phyloP scores from a whole-genome alignment of 495 filamentous ascomycete genomes.

The Aspergillus steynii region DNA sequence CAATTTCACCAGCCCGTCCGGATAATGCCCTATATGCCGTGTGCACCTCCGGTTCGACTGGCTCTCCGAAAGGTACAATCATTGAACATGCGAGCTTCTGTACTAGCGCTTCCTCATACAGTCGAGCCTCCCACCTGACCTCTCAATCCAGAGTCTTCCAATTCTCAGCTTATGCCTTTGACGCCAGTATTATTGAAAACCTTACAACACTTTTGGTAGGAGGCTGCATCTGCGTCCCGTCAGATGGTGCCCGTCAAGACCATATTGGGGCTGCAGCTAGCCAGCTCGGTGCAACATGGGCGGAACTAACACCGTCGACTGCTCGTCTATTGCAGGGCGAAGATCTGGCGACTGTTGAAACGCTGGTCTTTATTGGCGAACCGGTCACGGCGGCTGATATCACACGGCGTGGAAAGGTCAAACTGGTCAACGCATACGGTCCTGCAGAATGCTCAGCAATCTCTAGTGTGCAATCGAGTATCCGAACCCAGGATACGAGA shows the following conservation, averaged over 20 bases:
- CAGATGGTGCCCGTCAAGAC: background rate
- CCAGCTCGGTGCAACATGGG: slow-evolving; percentile 25
- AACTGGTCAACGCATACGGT: slow-evolving; percentile 29
- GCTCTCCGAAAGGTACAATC: slow-evolving; percentile 68
- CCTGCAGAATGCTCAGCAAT: slow-evolving; percentile 11
- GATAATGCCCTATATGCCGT: slow-evolving; percentile 46
- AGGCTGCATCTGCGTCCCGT: slow-evolving; percentile 33
- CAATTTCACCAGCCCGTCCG: background rate
- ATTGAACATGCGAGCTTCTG: slow-evolving; percentile 28
- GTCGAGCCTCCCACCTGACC: background rate
- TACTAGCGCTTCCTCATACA: background rate
- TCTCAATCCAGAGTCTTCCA: slow-evolving; percentile 17
- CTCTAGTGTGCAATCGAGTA: background rate
- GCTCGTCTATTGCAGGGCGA: slow-evolving; percentile 18
- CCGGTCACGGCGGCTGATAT: background rate
- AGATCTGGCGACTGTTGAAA: slow-evolving; percentile 3
- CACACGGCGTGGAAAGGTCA: slow-evolving; percentile 2
- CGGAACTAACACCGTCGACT: slow-evolving; percentile 42
- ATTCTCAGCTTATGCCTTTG: slow-evolving; percentile 31
- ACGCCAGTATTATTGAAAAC: slow-evolving; percentile 24
- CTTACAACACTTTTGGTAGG: slow-evolving; percentile 27
- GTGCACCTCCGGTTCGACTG: slow-evolving; percentile 70
- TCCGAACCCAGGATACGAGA: background rate
- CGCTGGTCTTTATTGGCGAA: slow-evolving; percentile 15
- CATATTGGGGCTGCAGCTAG: slow-evolving; percentile 11